Base-by-base conservation (phyloP, 805 yeast genomes). In the Lipomyces yamanashiensis region DNA sequence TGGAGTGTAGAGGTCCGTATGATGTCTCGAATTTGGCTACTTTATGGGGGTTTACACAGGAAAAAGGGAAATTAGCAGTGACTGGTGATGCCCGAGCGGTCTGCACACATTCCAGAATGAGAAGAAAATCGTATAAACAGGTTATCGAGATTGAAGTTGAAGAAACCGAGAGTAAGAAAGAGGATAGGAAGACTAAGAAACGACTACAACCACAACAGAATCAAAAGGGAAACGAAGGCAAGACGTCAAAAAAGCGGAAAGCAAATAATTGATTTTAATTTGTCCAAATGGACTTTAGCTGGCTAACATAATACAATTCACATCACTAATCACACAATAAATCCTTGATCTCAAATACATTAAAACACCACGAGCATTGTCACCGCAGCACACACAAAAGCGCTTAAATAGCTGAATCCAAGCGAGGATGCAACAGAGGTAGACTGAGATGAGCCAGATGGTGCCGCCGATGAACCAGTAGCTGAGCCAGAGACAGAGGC, bases 81-180 rank as follows among this genome's bases (percentile, higher is more conserved):
- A 81, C 84, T 15, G 83, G 81, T 45, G 82, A 82, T 68, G 85
- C 97, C 0, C 82, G 85, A 34, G 80, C 82, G 23, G 95, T 84
- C 0, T 79, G 92, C 52, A 77, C 88, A 40, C 88, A 84, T 68
- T 97, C 97, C 0, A 79, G 91, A 68, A 77, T 92, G 70, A 82
- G 97, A 66, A 77, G 82, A 36, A 84, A 85, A 71, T 85, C 92
- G 64, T 87, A 88, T 72, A 58, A 53, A 48, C 66, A 55, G 50
- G 65, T 49, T 7, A 58, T 66, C 17, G 70, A 66, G 53, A 53
- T 59, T 23, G 47, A 23, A 43, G 44, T 28, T 2, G 65, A 51
- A 9, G 58, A 39, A 9, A 34, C 10, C 17, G 61, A 39, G 45
- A 12, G n/a, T 7, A 41, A 36, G 23, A 17, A 41, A 23, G 9